Evolutionary conservation across 257 asterid species (phyloP).

Genomic region (Solanum virginianum): DNA sequence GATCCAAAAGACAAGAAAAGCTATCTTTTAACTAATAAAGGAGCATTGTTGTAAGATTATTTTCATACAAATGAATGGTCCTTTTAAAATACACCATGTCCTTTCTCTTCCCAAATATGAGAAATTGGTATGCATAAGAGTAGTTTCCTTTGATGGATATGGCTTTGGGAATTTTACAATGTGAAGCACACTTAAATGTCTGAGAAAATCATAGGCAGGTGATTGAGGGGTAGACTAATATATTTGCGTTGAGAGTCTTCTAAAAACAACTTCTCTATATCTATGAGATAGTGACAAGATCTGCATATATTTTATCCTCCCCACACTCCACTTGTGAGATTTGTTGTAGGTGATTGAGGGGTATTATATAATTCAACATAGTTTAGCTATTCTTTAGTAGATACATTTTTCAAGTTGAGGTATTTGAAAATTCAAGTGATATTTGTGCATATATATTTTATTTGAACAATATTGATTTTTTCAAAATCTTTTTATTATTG

Average conservation of each 20-base stretch:
- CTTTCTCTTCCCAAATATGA: background rate
- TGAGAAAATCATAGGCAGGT: background rate
- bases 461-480: too few species aligned
- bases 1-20: background rate
- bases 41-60: background rate
- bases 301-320: too few species aligned
- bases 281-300: too few species aligned
- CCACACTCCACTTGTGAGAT: too few species aligned
- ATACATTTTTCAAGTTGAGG: background rate
- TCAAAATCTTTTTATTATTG: too few species aligned
- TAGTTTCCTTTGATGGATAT: background rate
- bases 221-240: too few species aligned
- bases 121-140: background rate
- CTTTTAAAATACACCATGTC: background rate
- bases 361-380: background rate
- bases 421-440: background rate
- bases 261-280: too few species aligned
- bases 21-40: background rate
- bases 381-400: background rate
- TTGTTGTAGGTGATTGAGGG: background rate
- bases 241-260: too few species aligned
- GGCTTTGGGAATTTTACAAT: background rate
- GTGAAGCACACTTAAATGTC: background rate
- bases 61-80: background rate
- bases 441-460: too few species aligned